Percentiles rank a stretch among this genome's conserved stretches.
These are phyloP conservation scores for Taiozyma sp. DNA, from an alignment of 1,139 yeast genomes.

Conservation along the genomic window DNA sequence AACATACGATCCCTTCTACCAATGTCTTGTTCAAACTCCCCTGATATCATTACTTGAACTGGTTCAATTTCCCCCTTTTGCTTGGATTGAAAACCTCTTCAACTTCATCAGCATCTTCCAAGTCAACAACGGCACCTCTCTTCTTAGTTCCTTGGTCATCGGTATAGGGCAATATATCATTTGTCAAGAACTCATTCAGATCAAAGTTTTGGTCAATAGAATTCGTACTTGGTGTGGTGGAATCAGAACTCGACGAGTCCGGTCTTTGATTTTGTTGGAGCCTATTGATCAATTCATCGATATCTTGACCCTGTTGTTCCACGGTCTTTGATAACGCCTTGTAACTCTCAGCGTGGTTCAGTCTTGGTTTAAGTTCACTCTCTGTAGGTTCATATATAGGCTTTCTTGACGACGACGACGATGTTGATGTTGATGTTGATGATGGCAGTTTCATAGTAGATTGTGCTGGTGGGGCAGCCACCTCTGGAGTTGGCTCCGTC, in stretches of 20 bases:
- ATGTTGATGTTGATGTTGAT: neutral
- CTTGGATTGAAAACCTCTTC: slow-evolving; percentile 15
- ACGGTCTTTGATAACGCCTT: slow-evolving; percentile 18
- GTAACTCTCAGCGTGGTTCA: slow-evolving; percentile 6
- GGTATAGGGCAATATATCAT: slow-evolving; percentile 8
- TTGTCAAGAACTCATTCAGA: slow-evolving; percentile 17
- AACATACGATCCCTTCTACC: too few species aligned
- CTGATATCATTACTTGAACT: neutral
- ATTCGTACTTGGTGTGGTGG: neutral
- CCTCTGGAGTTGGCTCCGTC: neutral
- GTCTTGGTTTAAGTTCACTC: slow-evolving; percentile 4
- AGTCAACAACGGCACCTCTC: neutral
- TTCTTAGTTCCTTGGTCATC: slow-evolving; percentile 1
- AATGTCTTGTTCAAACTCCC: too few species aligned
- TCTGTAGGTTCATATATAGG: neutral
- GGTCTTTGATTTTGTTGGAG: slow-evolving; percentile 6
- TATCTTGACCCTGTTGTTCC: slow-evolving; percentile 21
- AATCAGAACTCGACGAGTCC: neutral
- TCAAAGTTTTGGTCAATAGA: slow-evolving; percentile 6
- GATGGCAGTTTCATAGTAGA: neutral
- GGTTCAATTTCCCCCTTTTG: neutral
- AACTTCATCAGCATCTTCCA: slow-evolving; percentile 6
- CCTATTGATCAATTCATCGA: slow-evolving; percentile 18
- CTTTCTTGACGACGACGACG: neutral
- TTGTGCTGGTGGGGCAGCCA: neutral